Percentiles rank a stretch among this genome's conserved stretches.
Conservation (phyloP, 805 yeast species). For the Komagataella populi region DNA sequence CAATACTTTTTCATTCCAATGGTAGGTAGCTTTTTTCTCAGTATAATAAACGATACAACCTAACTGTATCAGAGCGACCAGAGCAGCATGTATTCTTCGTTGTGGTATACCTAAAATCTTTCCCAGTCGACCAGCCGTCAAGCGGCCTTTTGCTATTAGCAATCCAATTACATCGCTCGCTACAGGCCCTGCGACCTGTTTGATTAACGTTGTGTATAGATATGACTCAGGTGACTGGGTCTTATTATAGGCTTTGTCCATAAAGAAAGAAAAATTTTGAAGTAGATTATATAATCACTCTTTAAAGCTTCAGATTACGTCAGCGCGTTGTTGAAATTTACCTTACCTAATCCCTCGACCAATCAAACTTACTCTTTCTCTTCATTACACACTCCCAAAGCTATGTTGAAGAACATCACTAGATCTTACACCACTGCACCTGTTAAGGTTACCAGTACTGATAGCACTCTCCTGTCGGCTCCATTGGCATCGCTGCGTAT, state of each 20-base stretch:
- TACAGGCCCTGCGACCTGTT: conserved; percentile 53
- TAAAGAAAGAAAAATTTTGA: not conserved
- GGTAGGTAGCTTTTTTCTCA: conserved; percentile 22
- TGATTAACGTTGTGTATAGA: conserved; percentile 38
- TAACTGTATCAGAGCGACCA: conserved; percentile 70
- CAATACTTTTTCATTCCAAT: conserved; percentile 9
- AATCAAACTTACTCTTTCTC: not conserved
- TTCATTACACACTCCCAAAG: conserved; percentile 1
- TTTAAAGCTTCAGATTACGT: not conserved
- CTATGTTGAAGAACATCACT: conserved; percentile 17
- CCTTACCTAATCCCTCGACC: not conserved
- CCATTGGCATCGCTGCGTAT: conserved; percentile 67
- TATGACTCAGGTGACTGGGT: conserved; percentile 52
- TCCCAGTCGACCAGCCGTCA: conserved; percentile 40
- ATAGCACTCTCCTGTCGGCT: conserved; percentile 33
- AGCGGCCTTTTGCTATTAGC: conserved; percentile 56
- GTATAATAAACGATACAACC: conserved; percentile 46
- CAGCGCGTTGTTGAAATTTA: not conserved
- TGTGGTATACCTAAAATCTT: conserved; percentile 30
- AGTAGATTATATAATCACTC: not conserved
- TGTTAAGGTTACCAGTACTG: conserved; percentile 24
- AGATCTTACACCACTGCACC: conserved; percentile 22
- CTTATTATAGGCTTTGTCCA: conserved; percentile 17
- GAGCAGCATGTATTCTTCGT: conserved; percentile 41
- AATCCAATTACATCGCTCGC: conserved; percentile 51